phyloP scores from a whole-genome alignment of 345 rosid genomes.

The Salix dunnii region DNA sequence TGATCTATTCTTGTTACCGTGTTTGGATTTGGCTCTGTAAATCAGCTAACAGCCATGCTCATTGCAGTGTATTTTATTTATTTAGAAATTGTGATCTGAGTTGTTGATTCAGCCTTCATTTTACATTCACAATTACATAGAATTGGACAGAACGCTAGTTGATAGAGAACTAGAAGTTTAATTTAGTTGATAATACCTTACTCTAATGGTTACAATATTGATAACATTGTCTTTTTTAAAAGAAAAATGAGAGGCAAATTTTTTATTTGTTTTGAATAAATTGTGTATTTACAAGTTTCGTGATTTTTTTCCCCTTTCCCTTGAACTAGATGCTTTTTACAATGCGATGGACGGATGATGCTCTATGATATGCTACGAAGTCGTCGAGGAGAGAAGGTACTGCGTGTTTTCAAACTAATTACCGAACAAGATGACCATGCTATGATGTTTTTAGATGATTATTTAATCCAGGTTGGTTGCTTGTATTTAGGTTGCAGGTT shows the following conservation, averaged over 20 bases:
- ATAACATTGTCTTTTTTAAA: background rate
- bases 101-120: slow-evolving; percentile 66
- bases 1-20: background rate
- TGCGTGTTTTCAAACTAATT: slow-evolving; percentile 79
- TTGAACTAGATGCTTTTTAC: background rate
- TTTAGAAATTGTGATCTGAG: slow-evolving; percentile 24
- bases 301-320: background rate
- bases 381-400: slow-evolving; percentile 63
- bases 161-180: slow-evolving; percentile 84
- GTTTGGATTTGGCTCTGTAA: background rate
- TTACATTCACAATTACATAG: slow-evolving; percentile 84
- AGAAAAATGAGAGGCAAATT: background rate
- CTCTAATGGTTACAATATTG: background rate
- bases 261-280: no score
- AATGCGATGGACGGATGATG: background rate
- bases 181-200: background rate
- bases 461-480: slow-evolving; percentile 58
- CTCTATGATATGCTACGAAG: slow-evolving; percentile 29
- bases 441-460: slow-evolving; percentile 78
- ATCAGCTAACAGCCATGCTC: background rate
- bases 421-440: slow-evolving; percentile 94
- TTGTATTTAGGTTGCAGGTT: background rate
- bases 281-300: no score
- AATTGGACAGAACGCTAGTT: slow-evolving; percentile 82
- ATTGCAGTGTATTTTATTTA: background rate